Evolutionary conservation across 108 stramenopile species (phyloP), one percentile per base, ranked within the genome.

Genomic region (Cylindrotheca closterium): DNA sequence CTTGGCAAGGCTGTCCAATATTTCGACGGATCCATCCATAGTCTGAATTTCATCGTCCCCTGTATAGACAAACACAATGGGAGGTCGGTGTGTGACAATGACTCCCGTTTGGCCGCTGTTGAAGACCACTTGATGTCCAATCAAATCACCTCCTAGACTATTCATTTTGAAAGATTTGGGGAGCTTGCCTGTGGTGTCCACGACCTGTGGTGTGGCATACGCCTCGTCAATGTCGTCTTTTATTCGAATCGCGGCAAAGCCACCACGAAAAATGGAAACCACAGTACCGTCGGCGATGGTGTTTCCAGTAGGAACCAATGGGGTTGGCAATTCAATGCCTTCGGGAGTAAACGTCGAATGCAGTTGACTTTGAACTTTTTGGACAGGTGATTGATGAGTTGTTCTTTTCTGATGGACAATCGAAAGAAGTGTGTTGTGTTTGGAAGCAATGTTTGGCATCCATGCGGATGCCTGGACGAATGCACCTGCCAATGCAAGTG

Each of bases 61-160:
- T 19, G 62, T 52, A 5, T 84, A 70, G 19, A 92, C 87, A 70
- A 92, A 94, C 27, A 78, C 87, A 49, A 94, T 68, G 18, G 93
- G 93, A 58, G 87, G 87, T 47, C 93, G 75, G 63, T 92, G 84
- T 2, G 83, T 81, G 7, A 94, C 77, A 18, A 91, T 80, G 18
- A 88, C 60, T 26, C 93, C 93, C 42, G 31, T 62, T 2, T 73
- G 47, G 0, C 73, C 73, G 47, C 74, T 50, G 8, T 70, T 42
- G 60, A 94, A 80, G 23, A 65, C 37, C 37, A 84, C 79, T 24
- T 71, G 66, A 53, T 77, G 71, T 57, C 92, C 92, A 1, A 70
- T 77, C 34, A 88, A 77, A 69, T 94, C 92, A 63, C 79, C 82
- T 23, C 83, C 85, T 66, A 50, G 37, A 42, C 37, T 7, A 7